phyloP scores from a whole-genome alignment of 768 basidiomycete species.

The Gymnopilus dilepis region DNA sequence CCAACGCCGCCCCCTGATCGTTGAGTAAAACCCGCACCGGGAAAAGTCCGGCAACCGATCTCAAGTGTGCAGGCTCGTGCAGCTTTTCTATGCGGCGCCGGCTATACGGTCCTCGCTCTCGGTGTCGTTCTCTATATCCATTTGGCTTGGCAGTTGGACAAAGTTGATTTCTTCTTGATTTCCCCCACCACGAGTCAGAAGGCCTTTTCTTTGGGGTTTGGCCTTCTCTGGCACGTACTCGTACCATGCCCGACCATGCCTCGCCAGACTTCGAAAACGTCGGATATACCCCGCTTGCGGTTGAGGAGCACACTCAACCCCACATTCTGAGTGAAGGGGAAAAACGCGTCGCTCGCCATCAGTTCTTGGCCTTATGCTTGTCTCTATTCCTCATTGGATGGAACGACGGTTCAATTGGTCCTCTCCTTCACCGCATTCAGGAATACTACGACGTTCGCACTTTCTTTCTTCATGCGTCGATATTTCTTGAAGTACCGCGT shows the following conservation, averaged over 20 bases:
- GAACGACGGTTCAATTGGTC: slow-evolving; percentile 79
- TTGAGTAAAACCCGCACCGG: background rate
- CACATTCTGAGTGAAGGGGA: slow-evolving; percentile 13
- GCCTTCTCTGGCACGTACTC: too few species aligned
- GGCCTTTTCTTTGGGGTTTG: background rate
- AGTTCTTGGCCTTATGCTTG: slow-evolving; percentile 60
- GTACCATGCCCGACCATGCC: background rate
- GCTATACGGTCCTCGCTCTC: background rate
- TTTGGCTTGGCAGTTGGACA: background rate
- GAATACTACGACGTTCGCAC: slow-evolving; percentile 50
- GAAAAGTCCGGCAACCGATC: background rate
- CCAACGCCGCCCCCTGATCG: background rate
- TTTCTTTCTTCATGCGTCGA: background rate
- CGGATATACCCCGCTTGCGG: background rate
- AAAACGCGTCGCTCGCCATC: slow-evolving; percentile 35
- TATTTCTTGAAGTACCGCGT: background rate
- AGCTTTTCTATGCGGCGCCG: background rate
- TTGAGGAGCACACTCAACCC: background rate
- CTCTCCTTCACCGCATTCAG: slow-evolving; percentile 76
- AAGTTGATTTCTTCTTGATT: too few species aligned
- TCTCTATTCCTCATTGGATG: slow-evolving; percentile 69
- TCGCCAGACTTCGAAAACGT: background rate
- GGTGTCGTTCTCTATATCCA: background rate
- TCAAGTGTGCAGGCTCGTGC: background rate
- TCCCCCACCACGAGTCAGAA: background rate